phyloP scores from a whole-genome alignment of 2,329 filamentous ascomycete genomes.

The Coniochaeta pulveracea region DNA sequence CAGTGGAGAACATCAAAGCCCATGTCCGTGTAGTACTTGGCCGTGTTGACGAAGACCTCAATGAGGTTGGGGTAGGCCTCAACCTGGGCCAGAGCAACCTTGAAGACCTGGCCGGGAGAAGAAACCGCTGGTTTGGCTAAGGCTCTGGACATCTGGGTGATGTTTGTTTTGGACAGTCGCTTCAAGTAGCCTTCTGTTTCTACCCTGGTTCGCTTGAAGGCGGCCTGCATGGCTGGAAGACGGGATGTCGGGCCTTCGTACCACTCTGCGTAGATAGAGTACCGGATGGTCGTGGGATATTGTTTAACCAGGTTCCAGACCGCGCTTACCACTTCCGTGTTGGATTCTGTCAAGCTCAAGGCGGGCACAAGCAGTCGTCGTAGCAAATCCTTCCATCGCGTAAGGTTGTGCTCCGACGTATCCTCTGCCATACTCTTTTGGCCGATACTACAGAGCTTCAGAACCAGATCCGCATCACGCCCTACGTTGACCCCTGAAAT shows the following conservation, averaged over 20 bases:
- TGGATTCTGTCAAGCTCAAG: constrained; percentile 74
- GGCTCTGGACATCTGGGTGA: constrained; percentile 73
- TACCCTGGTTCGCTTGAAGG: constrained; percentile 63
- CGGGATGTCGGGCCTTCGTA: constrained; percentile 69
- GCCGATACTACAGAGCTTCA: constrained; percentile 80
- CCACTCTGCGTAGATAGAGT: constrained; percentile 90
- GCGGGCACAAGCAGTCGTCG: constrained; percentile 78
- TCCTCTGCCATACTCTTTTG: constrained; percentile 63
- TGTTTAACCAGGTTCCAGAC: constrained; percentile 73
- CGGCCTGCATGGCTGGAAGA: constrained; percentile 63
- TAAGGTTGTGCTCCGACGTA: constrained; percentile 54
- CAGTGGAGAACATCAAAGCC: constrained; percentile 91
- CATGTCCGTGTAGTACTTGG: constrained; percentile 83
- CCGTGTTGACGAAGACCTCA: constrained; percentile 87
- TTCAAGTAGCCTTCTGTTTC: constrained; percentile 84
- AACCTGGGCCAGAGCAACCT: constrained; percentile 78
- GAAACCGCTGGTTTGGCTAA: constrained; percentile 88
- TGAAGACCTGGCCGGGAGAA: constrained; percentile 85
- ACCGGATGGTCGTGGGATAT: constrained; percentile 67
- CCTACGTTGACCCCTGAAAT: constrained; percentile 83
- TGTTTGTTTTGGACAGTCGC: constrained; percentile 77
- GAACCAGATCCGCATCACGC: constrained; percentile 64
- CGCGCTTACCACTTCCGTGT: constrained; percentile 74
- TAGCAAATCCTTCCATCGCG: constrained; percentile 76
- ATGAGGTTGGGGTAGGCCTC: constrained; percentile 94